Evolutionary conservation across 768 basidiomycete genomes (phyloP), one percentile per base, ranked within the genome.

Genomic region (Macrolepiota fuliginosa): DNA sequence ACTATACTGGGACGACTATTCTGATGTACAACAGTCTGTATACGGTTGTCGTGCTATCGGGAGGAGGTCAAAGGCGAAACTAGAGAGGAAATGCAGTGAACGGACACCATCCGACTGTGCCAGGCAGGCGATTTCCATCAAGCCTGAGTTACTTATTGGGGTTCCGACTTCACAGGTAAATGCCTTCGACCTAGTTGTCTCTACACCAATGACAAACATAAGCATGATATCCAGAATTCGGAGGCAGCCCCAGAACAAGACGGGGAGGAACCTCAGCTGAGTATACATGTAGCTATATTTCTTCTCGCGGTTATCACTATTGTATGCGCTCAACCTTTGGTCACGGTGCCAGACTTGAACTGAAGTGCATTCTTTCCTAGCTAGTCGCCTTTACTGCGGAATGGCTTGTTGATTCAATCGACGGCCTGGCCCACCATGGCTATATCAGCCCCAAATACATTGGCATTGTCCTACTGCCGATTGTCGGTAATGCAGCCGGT

Each of bases 401-500:
- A 67, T 87, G 78, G 75, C 81, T 98, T 3, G 92, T 98, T 3
- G 85, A 83, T 67, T 92, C 92, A 2, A 96, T 97, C 65, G 76
- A 83, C 63, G 92, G 92, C 12, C 69, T 98, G 37, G 89, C 91
- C 0, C 67, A 66, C 0, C 67, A 68, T 0, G 85, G 86, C 24
- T 15, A 25, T 5, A 89, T 98, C 58, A 83, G 77, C 62, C 83
- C 85, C 63, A 91, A 91, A 71, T 98, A 94, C 69, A 88, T 97
- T 63, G 95, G 92, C 12, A 73, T 97, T 19, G 83, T 83, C 46
- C 78, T 98, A 15, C 81, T 98, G 6, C 96, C 96, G 6, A 94
- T 97, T 40, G 94, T 95, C 13, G 92, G 92, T 19, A 94, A 94
- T 69, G 90, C 92, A 5, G 93, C 91, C 58, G 85, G 85, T 84